Conservation (phyloP, 768 basidiomycete species). For the Fomitopsis pulvina region DNA sequence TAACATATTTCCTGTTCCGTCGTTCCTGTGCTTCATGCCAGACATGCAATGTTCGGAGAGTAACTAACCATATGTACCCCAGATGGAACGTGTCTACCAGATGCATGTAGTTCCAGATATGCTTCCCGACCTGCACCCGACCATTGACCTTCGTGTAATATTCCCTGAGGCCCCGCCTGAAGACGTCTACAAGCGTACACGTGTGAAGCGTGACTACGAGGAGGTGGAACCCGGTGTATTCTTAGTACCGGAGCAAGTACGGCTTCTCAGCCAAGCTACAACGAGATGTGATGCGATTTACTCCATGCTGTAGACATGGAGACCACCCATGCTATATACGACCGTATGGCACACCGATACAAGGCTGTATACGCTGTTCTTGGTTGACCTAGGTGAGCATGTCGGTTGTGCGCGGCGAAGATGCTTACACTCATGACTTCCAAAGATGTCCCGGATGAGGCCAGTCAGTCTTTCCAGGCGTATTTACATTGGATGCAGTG, state of each 20-base stretch:
- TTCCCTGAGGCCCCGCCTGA: slow-evolving; percentile 35
- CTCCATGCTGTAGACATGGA: slow-evolving; percentile 42
- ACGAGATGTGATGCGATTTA: slow-evolving; percentile 3
- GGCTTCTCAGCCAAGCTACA: slow-evolving; percentile 8
- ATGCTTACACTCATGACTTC: background rate
- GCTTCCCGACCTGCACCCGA: slow-evolving; percentile 62
- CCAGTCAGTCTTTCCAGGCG: slow-evolving; percentile 54
- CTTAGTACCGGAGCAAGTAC: slow-evolving; percentile 61
- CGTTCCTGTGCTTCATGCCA: background rate
- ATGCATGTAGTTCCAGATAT: slow-evolving; percentile 91
- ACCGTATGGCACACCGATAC: slow-evolving; percentile 80
- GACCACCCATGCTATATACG: slow-evolving; percentile 58
- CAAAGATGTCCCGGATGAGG: slow-evolving; percentile 77
- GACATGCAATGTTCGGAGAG: background rate
- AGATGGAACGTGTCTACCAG: slow-evolving; percentile 93
- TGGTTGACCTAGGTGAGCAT: slow-evolving; percentile 75
- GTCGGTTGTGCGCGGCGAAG: background rate
- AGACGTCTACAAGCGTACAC: slow-evolving; percentile 18
- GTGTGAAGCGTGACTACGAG: slow-evolving; percentile 23
- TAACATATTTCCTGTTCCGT: background rate
- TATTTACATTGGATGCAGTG: slow-evolving; percentile 87
- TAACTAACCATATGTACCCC: background rate
- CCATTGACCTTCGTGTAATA: slow-evolving; percentile 66
- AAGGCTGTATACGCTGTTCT: slow-evolving; percentile 79
- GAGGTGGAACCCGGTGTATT: slow-evolving; percentile 68